Percentiles rank a stretch among this genome's conserved stretches.
Conservation (phyloP, 305 asterid species). For the Plantago rigida region DNA sequence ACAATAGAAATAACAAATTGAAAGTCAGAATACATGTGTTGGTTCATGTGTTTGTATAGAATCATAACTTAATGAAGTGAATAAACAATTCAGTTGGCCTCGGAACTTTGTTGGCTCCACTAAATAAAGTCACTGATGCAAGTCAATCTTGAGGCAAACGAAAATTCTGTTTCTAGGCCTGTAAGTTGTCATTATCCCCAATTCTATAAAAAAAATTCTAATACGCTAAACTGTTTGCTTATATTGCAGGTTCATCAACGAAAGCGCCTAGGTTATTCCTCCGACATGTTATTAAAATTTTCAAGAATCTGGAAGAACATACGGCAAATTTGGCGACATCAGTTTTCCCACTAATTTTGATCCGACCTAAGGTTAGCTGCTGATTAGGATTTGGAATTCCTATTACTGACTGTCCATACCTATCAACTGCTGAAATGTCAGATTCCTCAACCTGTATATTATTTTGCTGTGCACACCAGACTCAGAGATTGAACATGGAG, state of each 20-base stretch:
- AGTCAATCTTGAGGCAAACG: no score
- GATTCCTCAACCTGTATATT: slow-evolving; percentile 23
- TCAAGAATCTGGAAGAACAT: slow-evolving; percentile 48
- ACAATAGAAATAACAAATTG: no score
- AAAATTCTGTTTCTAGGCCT: no score
- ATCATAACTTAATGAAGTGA: no score
- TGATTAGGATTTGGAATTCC: neutral
- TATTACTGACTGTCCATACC: neutral
- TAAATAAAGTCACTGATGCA: no score
- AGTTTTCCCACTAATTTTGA: slow-evolving; percentile 60
- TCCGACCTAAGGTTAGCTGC: slow-evolving; percentile 59
- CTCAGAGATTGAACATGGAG: slow-evolving; percentile 53
- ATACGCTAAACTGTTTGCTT: neutral
- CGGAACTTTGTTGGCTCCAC: no score
- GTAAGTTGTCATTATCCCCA: neutral
- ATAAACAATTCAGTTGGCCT: no score
- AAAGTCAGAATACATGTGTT: no score
- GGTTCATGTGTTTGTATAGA: no score
- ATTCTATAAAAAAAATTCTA: neutral
- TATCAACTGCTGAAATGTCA: slow-evolving; percentile 4
- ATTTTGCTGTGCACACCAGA: slow-evolving; percentile 41
- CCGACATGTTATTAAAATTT: slow-evolving; percentile 44
- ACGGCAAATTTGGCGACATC: slow-evolving; percentile 38
- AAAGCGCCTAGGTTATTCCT: slow-evolving; percentile 43
- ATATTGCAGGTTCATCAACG: slow-evolving; percentile 42